Conservation (phyloP, 2,329 filamentous ascomycete genomes). For the Curvularia verruculosa region DNA sequence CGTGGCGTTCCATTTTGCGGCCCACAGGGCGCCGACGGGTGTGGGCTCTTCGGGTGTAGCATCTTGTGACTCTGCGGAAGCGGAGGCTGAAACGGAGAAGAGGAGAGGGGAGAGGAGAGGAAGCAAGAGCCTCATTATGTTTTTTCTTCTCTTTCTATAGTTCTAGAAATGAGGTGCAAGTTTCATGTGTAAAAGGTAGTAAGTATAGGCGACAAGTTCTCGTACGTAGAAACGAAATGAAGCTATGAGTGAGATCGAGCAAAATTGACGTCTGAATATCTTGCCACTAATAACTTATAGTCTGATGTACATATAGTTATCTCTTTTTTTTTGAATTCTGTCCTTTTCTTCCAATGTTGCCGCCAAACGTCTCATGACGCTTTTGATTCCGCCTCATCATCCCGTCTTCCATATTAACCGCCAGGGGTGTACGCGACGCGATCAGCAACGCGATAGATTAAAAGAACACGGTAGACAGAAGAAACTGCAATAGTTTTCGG, state of each 20-base stretch:
- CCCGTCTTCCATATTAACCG: conserved; percentile 28
- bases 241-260: neutral
- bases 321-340: conserved; percentile 14
- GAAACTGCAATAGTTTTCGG: neutral
- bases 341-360: conserved; percentile 18
- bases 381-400: conserved; percentile 9
- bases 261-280: too few relatives aligned
- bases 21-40: conserved; percentile 41
- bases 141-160: neutral
- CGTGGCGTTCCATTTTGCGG: conserved; percentile 33
- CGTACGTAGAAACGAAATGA: neutral
- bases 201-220: neutral
- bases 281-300: neutral
- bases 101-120: conserved; percentile 5
- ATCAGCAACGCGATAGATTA: conserved; percentile 25
- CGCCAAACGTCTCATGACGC: neutral
- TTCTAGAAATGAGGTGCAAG: neutral
- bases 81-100: neutral
- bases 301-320: too few relatives aligned
- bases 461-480: conserved; percentile 25
- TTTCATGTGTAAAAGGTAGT: neutral
- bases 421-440: conserved; percentile 15
- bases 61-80: conserved; percentile 8
- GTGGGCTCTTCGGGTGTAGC: conserved; percentile 32
- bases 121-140: conserved; percentile 14